A percentile compares a stretch with the other conserved stretches of the same genome.
phyloP scores from a whole-genome alignment of 129 eudicot genomes.

The Arctium minus region DNA sequence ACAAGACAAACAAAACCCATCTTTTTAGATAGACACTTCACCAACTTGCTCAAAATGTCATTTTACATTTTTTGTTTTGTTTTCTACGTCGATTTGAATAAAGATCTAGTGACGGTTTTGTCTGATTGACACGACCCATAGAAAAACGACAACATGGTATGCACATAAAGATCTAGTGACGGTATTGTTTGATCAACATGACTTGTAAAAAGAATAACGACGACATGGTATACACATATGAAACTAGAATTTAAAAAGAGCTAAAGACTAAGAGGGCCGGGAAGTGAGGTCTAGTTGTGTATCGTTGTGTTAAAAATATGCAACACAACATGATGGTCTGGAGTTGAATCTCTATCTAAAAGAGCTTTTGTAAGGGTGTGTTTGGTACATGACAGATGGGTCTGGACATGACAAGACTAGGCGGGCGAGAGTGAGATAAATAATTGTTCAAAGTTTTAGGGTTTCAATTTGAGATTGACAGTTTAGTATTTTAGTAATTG shows the following conservation, averaged over 20 bases:
- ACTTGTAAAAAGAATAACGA: background rate
- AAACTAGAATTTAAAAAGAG: background rate
- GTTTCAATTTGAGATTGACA: background rate
- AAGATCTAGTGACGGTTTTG: background rate
- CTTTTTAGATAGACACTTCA: slow-evolving; percentile 16
- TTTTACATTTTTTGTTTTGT: slow-evolving; percentile 5
- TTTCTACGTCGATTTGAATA: background rate
- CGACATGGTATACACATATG: background rate
- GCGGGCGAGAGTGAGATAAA: background rate
- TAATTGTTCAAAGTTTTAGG: background rate
- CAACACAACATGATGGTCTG: background rate
- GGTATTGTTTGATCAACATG: background rate
- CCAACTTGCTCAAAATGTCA: background rate
- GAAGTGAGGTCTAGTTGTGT: background rate
- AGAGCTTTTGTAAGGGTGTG: background rate
- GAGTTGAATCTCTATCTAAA: background rate
- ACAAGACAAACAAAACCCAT: slow-evolving; percentile 18
- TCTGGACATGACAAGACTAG: background rate
- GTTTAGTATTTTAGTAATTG: background rate
- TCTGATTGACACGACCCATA: background rate
- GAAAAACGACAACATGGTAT: background rate
- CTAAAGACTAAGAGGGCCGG: background rate
- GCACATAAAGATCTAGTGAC: background rate
- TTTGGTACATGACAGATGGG: background rate
- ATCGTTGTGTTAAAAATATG: background rate